Evolutionary conservation across 2,329 filamentous ascomycete genomes (phyloP).

Genomic region (Monosporascus sp.): DNA sequence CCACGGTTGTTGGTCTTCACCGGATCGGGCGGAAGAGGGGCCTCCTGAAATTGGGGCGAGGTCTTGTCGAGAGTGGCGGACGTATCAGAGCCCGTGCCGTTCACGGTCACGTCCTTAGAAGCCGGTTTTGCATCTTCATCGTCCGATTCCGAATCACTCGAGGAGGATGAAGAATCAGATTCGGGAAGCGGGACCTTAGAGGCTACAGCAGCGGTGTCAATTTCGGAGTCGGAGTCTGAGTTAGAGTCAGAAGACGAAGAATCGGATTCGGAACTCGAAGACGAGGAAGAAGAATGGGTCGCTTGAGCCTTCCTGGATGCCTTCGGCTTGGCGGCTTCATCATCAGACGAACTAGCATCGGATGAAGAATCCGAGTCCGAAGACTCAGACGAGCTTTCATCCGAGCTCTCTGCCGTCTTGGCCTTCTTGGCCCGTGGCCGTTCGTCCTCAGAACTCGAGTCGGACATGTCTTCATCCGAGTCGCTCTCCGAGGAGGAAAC

Average conservation of each 20-base stretch:
- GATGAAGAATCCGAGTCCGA: constrained; percentile 24
- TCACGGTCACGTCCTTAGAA: constrained; percentile 17
- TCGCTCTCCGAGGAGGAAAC: constrained; percentile 33
- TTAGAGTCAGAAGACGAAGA: constrained; percentile 22
- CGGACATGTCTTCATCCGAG: constrained; percentile 30
- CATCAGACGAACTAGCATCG: constrained; percentile 24
- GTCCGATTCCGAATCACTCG: constrained; percentile 34
- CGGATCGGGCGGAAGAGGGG: constrained; percentile 50
- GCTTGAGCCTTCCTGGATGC: constrained; percentile 2
- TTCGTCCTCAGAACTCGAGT: constrained; percentile 33
- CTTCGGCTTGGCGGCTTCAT: constrained; percentile 15
- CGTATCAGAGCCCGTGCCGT: constrained; percentile 31
- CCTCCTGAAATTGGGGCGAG: constrained; percentile 44
- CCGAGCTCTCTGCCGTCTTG: constrained; percentile 31
- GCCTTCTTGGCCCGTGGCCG: constrained; percentile 41
- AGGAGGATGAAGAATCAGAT: constrained; percentile 30
- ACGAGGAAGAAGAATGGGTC: constrained; percentile 6
- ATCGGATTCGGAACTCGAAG: constrained; percentile 31
- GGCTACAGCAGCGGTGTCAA: constrained; percentile 28
- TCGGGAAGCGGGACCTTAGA: constrained; percentile 37
- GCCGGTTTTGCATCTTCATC: constrained; percentile 27
- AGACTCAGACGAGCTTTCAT: constrained; percentile 31
- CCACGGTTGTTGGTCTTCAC: constrained; percentile 36
- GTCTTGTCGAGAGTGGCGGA: constrained; percentile 46
- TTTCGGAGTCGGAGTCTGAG: constrained; percentile 34